Base-by-base conservation (phyloP, 2,329 filamentous ascomycete genomes). In the Aspergillus jensenii region DNA sequence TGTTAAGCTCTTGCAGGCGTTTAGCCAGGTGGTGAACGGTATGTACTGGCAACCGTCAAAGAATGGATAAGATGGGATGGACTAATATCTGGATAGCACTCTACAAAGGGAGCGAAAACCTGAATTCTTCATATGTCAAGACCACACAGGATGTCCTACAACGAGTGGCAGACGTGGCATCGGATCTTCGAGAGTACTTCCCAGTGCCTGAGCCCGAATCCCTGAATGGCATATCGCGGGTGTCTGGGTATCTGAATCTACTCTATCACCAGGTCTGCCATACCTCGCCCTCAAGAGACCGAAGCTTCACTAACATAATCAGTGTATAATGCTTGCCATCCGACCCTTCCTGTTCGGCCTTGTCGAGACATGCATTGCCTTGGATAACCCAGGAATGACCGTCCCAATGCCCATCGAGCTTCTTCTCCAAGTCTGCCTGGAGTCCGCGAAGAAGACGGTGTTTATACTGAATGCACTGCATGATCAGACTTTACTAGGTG, bases 271-370 rank as follows among this genome's bases (percentile, higher is more conserved):
- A 51, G 41, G 19, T 19, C 3, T 19, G 19, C 19, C 19, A 19
- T 19, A 3, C 2, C 19, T 3, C 3, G 19, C 19, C 19, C 19
- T 19, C 19, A 19, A 19, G 19, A 19, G 19, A 19, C 19, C 19
- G 19, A 19, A 19, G 2, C 3, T 3, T 19, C 19, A 19, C 19
- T 19, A 41, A 17, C 12, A 12, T 23, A 44, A 23, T 12, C 11
- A 45, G 41, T 56, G 54, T 21, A 56, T 56, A 39, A 51, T 56
- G 47, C 46, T 56, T 35, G 45, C 54, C 19, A 56, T 41, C 5
- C 46, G 54, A 15, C 54, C 54, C 21, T 56, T 56, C 14, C 15
- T 56, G 17, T 56, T 56, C 17, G 37, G 45, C 9, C 54, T 51
- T 7, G 15, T 56, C 6, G 54, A 56, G 23, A 51, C 44, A 27